phyloP scores from a whole-genome alignment of 129 eudicot genomes.

The carrot (Daucus carota) region DNA sequence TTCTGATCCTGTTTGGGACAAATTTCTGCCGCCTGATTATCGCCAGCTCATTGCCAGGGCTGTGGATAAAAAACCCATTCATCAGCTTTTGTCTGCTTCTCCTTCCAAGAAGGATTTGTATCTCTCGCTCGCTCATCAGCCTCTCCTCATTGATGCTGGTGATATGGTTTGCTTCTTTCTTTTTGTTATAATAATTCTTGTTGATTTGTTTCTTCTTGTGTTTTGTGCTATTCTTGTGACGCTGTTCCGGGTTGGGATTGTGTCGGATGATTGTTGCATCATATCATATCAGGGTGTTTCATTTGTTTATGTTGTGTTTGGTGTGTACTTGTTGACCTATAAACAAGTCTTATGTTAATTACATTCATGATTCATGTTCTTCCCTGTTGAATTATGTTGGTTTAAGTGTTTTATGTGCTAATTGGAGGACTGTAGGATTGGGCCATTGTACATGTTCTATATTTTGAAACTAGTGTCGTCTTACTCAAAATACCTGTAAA shows the following conservation, averaged over 20 bases:
- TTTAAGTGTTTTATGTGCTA: background rate
- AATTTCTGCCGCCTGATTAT: conserved; percentile 54
- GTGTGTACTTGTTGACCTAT: background rate
- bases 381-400: background rate
- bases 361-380: background rate
- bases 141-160: conserved; percentile 45
- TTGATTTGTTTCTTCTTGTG: too few relatives aligned
- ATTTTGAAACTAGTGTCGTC: background rate
- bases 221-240: too few relatives aligned
- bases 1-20: conserved; percentile 76
- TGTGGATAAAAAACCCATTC: background rate
- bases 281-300: background rate
- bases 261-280: too few relatives aligned
- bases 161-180: conserved; percentile 25
- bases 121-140: conserved; percentile 31
- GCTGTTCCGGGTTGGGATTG: too few relatives aligned
- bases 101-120: conserved; percentile 38
- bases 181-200: too few relatives aligned
- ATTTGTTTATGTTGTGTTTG: background rate
- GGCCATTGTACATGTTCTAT: background rate
- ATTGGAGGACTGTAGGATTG: background rate
- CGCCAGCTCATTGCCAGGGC: conserved; percentile 30
- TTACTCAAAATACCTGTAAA: background rate
- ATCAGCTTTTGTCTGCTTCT: background rate
- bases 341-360: background rate